Evolutionary conservation across 352 stramenopile species (phyloP), one percentile per base, ranked within the genome.

Genomic region (Globisporangium paddicum): DNA sequence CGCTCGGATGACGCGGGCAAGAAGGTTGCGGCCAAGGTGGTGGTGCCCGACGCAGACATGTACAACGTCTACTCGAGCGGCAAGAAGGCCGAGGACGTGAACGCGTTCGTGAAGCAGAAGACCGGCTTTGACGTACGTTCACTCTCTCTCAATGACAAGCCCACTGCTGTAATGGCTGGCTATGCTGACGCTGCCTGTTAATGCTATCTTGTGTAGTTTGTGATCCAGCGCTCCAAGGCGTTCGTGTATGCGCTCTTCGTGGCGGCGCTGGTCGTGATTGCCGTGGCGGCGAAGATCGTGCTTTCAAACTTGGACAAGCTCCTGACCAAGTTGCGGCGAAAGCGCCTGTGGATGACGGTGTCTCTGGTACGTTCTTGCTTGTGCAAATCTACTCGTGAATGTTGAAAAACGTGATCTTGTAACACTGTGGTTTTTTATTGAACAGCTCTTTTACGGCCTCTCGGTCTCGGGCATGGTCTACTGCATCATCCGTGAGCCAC

Each of bases 401-500:
- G 8, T 25, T 13, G 25, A 38, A 34, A 38, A 28, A 34, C 38
- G n/a, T n/a, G n/a, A n/a, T n/a, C n/a, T n/a, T 49, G 14, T 38
- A 10, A 55, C 25, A 55, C 19, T 35, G 25, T 10, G n/a, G 25
- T 10, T 55, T 30, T 34, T 14, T 57, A 23, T 64, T 40, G 1
- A 55, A 5, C 40, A 87, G 77, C 73, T 95, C 26, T 95, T 95
- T 62, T 95, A 93, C 58, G 83, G 86, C 0, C 80, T 95, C 10
- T 95, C 86, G 14, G 84, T 95, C 16, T 95, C 86, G 5, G 86
- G 86, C 18, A 95, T 95, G 86, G 86, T 95, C 6, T 95, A 90
- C 73, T 95, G 86, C 64, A 95, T 95, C 75, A 93, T 95, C 60
- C 86, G 86, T 60, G 85, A 95, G 66, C 86, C 86, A 32, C 77